Conservation (phyloP, 306 rosid genomes). For the Trichosanthes cucumerina region DNA sequence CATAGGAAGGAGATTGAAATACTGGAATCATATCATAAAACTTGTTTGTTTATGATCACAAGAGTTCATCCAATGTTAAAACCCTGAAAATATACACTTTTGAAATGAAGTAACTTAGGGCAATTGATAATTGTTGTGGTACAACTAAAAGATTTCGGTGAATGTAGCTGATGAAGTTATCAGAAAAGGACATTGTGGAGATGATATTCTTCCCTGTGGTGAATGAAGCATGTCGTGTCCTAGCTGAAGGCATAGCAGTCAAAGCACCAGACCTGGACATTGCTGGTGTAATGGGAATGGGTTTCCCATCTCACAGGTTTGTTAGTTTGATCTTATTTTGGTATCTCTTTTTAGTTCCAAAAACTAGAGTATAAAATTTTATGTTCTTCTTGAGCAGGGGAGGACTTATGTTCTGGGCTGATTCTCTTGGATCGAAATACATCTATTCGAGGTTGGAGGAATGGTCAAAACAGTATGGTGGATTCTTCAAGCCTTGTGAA, state of each 20-base stretch:
- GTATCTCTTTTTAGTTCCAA: not conserved
- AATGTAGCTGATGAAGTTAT: conserved; percentile 52
- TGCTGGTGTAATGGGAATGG: conserved; percentile 86
- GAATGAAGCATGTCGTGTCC: conserved; percentile 93
- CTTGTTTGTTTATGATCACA: not conserved
- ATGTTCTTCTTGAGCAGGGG: conserved; percentile 49
- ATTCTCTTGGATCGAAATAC: conserved; percentile 83
- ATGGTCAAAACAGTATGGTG: conserved; percentile 76
- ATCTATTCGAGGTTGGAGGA: conserved; percentile 65
- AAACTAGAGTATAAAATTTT: not conserved
- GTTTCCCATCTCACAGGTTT: conserved; percentile 94
- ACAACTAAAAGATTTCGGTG: not conserved
- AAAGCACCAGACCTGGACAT: conserved; percentile 89
- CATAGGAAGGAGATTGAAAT: not conserved
- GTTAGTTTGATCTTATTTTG: not conserved
- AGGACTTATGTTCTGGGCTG: conserved; percentile 93
- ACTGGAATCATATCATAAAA: not conserved
- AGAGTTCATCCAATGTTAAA: not conserved
- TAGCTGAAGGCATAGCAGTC: conserved; percentile 82
- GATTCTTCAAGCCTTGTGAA: conserved; percentile 80
- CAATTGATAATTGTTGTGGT: not conserved
- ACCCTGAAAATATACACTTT: not conserved
- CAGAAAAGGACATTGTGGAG: conserved; percentile 75
- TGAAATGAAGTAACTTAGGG: not conserved
- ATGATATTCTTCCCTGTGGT: conserved; percentile 94